Percentiles rank a stretch among this genome's conserved stretches.
These are phyloP conservation scores for Pichia kudriavzevii DNA, from an alignment of 1,139 yeast genomes.

Conservation along the genomic window DNA sequence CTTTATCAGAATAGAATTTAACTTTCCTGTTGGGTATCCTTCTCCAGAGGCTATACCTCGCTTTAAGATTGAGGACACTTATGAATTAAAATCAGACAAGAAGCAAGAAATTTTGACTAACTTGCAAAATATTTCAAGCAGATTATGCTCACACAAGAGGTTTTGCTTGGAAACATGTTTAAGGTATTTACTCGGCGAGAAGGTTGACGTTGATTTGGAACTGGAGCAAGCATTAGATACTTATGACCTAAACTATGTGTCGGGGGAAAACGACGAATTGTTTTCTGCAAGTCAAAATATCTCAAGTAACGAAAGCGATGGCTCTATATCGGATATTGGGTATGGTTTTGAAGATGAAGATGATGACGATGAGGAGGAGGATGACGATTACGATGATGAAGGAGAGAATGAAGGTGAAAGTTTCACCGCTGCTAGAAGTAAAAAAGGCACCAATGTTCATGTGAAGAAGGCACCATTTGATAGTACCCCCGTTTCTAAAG, in stretches of 20 bases:
- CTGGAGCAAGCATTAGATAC: slow-evolving; percentile 9
- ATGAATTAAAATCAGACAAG: slow-evolving; percentile 46
- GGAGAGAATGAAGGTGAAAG: slow-evolving; percentile 1
- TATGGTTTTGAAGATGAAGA: slow-evolving; percentile 6
- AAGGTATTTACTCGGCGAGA: slow-evolving; percentile 75
- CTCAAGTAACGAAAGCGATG: slow-evolving; percentile 20
- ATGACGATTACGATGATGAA: slow-evolving; percentile 5
- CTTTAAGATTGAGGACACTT: slow-evolving; percentile 74
- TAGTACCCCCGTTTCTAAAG: slow-evolving; percentile 85
- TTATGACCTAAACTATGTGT: slow-evolving; percentile 22
- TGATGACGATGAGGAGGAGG: slow-evolving; percentile 1
- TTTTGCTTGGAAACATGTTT: slow-evolving; percentile 80
- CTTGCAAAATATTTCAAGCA: slow-evolving; percentile 49
- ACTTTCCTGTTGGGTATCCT: slow-evolving; percentile 71
- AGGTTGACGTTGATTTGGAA: slow-evolving; percentile 45
- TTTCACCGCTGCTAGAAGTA: slow-evolving; percentile 8
- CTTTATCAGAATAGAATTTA: slow-evolving; percentile 60
- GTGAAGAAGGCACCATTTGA: slow-evolving; percentile 37
- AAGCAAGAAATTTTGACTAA: slow-evolving; percentile 43
- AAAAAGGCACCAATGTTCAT: slow-evolving; percentile 11
- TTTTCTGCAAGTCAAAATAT: slow-evolving; percentile 2
- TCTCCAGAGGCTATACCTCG: slow-evolving; percentile 41
- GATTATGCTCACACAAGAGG: slow-evolving; percentile 47
- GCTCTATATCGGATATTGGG: slow-evolving; percentile 16
- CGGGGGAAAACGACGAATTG: slow-evolving; percentile 22